These are phyloP conservation scores for Alloascoidea hylecoeti DNA, from an alignment of 805 yeast species.

Conservation along the genomic window DNA sequence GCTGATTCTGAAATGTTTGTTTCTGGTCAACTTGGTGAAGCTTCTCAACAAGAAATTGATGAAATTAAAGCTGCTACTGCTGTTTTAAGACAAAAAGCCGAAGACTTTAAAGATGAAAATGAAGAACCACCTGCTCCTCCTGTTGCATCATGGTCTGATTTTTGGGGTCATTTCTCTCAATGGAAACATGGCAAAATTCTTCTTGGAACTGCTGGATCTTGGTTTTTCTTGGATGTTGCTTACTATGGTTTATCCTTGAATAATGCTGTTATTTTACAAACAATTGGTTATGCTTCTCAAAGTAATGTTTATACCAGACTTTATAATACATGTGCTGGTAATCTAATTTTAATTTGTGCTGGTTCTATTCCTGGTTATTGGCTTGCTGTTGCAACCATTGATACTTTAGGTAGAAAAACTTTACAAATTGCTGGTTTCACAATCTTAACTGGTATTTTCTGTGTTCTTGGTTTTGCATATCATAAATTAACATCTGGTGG, in stretches of 20 bases:
- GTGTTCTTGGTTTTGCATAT: slow-evolving; percentile 76
- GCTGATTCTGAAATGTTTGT: slow-evolving; percentile 40
- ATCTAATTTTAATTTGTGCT: slow-evolving; percentile 83
- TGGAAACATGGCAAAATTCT: slow-evolving; percentile 82
- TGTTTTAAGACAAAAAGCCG: background rate
- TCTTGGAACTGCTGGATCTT: slow-evolving; percentile 80
- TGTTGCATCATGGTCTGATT: slow-evolving; percentile 71
- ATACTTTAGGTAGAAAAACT: slow-evolving; percentile 73
- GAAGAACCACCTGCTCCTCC: slow-evolving; percentile 31
- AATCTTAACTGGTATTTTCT: slow-evolving; percentile 57
- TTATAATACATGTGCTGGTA: slow-evolving; percentile 80
- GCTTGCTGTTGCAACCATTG: slow-evolving; percentile 70
- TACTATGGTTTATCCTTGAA: slow-evolving; percentile 82
- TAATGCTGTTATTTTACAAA: slow-evolving; percentile 61
- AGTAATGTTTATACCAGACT: slow-evolving; percentile 55
- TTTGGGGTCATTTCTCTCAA: slow-evolving; percentile 57
- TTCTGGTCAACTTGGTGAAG: slow-evolving; percentile 36
- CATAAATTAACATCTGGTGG: slow-evolving; percentile 54
- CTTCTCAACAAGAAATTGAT: slow-evolving; percentile 47
- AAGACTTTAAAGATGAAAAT: no score
- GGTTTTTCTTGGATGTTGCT: slow-evolving; percentile 88
- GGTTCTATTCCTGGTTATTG: slow-evolving; percentile 94
- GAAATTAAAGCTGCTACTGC: slow-evolving; percentile 38
- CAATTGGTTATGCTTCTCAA: slow-evolving; percentile 74
- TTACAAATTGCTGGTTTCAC: slow-evolving; percentile 67